Conservation (phyloP, 2,329 filamentous ascomycete species). For the Penicillium griseofulvum region DNA sequence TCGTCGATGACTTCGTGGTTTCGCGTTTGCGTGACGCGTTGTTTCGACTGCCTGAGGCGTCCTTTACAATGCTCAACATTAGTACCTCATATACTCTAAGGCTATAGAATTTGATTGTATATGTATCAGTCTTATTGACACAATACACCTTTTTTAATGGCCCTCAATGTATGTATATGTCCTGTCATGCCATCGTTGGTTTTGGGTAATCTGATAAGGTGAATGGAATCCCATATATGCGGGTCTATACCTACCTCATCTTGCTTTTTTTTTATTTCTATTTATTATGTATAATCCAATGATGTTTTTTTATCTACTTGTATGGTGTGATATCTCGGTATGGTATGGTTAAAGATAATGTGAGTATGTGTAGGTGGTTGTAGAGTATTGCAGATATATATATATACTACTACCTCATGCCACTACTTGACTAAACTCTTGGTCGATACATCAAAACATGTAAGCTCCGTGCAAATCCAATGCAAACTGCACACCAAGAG, state of each 20-base stretch:
- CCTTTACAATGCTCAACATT: neutral
- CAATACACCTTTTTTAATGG: neutral
- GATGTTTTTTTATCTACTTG: neutral
- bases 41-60: neutral
- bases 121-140: neutral
- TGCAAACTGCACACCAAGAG: neutral
- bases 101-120: neutral
- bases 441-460: fast-evolving
- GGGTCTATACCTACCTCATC: no score
- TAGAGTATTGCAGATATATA: neutral
- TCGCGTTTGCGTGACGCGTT: neutral
- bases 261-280: no score
- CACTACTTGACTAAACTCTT: neutral
- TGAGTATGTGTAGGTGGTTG: neutral
- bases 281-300: neutral
- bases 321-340: neutral
- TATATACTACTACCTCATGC: no score
- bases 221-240: neutral
- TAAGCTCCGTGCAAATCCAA: neutral
- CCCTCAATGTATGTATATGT: neutral
- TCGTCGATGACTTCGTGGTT: neutral
- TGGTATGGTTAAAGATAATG: neutral
- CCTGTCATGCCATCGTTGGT: no score
- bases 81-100: neutral
- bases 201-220: neutral